Evolutionary conservation across 2,329 filamentous ascomycete species (phyloP).

Genomic region (Botryosphaeria dothidea): DNA sequence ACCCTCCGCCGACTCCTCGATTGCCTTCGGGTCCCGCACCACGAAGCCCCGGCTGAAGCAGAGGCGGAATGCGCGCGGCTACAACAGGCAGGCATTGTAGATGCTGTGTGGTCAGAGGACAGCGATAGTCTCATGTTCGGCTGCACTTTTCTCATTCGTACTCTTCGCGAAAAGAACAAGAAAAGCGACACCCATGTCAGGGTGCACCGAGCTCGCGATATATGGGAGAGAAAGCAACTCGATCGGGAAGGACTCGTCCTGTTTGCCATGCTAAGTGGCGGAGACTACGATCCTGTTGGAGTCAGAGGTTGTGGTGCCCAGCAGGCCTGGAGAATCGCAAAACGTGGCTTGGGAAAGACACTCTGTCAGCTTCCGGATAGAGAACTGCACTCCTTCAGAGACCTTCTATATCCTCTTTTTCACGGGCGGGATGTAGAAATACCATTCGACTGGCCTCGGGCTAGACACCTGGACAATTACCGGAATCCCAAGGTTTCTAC

Average conservation of each 20-base stretch:
- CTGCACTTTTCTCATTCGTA: conserved; percentile 43
- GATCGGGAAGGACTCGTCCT: conserved; percentile 40
- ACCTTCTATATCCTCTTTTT: conserved; percentile 9
- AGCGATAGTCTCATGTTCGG: conserved; percentile 52
- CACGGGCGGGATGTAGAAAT: not conserved
- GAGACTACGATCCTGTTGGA: conserved; percentile 43
- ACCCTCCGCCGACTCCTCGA: conserved; percentile 41
- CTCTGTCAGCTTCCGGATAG: conserved; percentile 25
- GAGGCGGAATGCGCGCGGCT: conserved; percentile 52
- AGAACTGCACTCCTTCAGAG: not conserved
- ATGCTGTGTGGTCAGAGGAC: conserved; percentile 53
- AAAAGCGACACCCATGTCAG: conserved; percentile 33
- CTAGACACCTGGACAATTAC: conserved; percentile 36
- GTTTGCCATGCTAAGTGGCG: conserved; percentile 44
- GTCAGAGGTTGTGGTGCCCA: conserved; percentile 38
- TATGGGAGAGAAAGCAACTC: conserved; percentile 31
- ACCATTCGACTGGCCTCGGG: not conserved
- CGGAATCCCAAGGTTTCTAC: conserved; percentile 37
- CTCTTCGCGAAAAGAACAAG: conserved; percentile 33
- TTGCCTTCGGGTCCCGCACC: conserved; percentile 43
- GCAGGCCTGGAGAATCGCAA: conserved; percentile 30
- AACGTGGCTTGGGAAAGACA: conserved; percentile 31
- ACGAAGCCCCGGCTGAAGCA: conserved; percentile 49
- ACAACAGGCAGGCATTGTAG: conserved; percentile 46
- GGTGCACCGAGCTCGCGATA: conserved; percentile 33